phyloP scores from a whole-genome alignment of 2,329 filamentous ascomycete species.

The Catunica adiposa region DNA sequence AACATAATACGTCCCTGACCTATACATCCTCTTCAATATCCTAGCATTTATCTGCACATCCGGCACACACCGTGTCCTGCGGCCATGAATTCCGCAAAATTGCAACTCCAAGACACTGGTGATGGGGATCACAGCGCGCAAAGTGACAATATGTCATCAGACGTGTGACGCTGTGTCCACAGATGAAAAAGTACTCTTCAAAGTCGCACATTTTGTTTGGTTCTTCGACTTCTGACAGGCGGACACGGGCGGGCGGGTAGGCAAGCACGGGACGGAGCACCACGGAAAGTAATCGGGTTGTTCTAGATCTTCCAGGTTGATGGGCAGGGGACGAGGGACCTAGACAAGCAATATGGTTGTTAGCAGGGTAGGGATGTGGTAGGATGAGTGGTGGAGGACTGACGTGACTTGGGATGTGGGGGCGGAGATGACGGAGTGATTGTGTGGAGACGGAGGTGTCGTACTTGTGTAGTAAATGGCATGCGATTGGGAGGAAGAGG shows the following conservation, averaged over 20 bases:
- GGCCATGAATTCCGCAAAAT: conserved; percentile 44
- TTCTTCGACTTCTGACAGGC: too few relatives aligned
- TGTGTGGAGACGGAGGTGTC: not conserved
- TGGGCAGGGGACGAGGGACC: too few relatives aligned
- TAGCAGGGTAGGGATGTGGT: not conserved
- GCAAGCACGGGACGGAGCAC: not conserved
- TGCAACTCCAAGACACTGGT: conserved; percentile 53
- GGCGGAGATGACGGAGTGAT: not conserved
- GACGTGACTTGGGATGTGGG: not conserved
- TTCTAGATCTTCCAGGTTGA: too few relatives aligned
- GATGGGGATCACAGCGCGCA: conserved; percentile 53
- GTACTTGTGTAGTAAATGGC: not conserved
- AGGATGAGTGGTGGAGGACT: not conserved
- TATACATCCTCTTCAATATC: too few relatives aligned
- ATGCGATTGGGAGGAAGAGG: too few relatives aligned
- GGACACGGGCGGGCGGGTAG: not conserved
- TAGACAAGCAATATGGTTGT: not conserved
- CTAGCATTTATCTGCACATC: conserved; percentile 21
- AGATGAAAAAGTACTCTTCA: conserved; percentile 52
- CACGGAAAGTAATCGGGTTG: too few relatives aligned
- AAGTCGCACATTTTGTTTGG: conserved; percentile 46
- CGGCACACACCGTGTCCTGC: conserved; percentile 36
- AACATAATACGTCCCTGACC: too few relatives aligned
- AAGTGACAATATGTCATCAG: conserved; percentile 58
- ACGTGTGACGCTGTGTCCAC: conserved; percentile 41